These are phyloP conservation scores for Funneliformis caledonium DNA, from an alignment of 371 early-diverging fungal species.

Conservation along the genomic window DNA sequence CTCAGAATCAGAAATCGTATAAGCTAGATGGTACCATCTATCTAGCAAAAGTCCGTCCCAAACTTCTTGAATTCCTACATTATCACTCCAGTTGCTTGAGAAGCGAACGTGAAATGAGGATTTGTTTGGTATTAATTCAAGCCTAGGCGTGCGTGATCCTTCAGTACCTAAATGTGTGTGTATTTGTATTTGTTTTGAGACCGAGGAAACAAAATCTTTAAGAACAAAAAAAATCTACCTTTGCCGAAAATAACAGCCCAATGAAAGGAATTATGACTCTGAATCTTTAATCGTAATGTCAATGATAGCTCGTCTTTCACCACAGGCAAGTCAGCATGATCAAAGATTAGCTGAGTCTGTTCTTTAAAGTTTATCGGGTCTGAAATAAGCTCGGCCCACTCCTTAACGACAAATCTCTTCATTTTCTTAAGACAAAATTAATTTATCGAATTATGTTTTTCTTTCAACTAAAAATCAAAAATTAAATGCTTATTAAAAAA, in stretches of 20 bases:
- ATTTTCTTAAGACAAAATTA: too few relatives aligned
- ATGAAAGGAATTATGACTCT: background rate
- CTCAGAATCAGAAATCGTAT: constrained; percentile 14
- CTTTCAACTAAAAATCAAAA: too few relatives aligned
- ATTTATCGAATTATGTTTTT: too few relatives aligned
- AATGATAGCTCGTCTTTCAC: constrained; percentile 13
- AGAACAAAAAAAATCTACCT: background rate
- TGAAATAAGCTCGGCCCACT: background rate
- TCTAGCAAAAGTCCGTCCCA: background rate
- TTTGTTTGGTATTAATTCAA: background rate
- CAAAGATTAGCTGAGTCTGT: background rate
- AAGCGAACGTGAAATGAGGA: background rate
- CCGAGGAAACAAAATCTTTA: background rate
- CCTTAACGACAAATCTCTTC: too few relatives aligned
- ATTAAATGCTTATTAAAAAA: too few relatives aligned
- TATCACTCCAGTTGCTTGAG: background rate
- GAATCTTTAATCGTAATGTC: constrained; percentile 5
- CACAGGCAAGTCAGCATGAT: constrained; percentile 7
- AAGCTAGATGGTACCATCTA: constrained; percentile 26
- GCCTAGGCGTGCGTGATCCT: background rate
- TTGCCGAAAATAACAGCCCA: constrained; percentile 8
- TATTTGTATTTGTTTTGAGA: background rate
- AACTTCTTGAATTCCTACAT: background rate
- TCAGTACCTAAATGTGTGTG: background rate
- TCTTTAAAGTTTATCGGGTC: background rate